Evolutionary conservation across 306 rosid species (phyloP), one percentile per base, ranked within the genome.

Genomic region (Malus orientalis): DNA sequence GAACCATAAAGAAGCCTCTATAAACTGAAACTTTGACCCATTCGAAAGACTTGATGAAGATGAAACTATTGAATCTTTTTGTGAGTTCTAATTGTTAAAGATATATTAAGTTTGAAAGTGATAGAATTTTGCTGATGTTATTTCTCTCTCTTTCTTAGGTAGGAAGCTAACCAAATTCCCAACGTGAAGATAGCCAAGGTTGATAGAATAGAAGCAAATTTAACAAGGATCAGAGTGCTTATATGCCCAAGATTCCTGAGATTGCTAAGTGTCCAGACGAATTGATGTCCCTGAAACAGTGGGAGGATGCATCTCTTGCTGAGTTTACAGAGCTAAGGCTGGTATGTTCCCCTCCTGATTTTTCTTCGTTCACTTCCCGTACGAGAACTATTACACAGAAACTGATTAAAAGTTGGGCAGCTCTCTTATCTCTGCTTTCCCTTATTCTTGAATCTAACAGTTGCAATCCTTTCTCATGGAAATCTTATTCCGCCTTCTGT

Each of bases 141-240:
- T 60, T 23, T 62, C 7, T 29, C 8, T 47, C 65, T 29, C 25
- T 29, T 14, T 47, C 71, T 60, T 49, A 95, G 99, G 87, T 95
- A 97, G 97, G 99, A 95, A 80, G 99, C 97, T 67, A 75, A 87
- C 45, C 89, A 75, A 79, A 86, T 90, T 73, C 97, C 97, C 11
- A 88, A 88, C 76, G 96, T 95, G 85, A 88, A 89, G 85, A 87
- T 95, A 73, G 96, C 96, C 71, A 90, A 89, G 84, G 76, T 90
- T 73, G 96, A 22, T 22, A 22, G 23, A 22, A 95, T 79, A 85
- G 82, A 81, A 88, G 89, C 62, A 85, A 82, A 81, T 64, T 88
- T 54, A 83, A 62, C 76, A 85, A 77, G 84, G 92, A 92, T 27
- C 99, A 87, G 81, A 95, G 97, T 86, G 90, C 78, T 58, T 95